Base-by-base conservation (phyloP, 305 asterid species). In the Nicotiana rustica region DNA sequence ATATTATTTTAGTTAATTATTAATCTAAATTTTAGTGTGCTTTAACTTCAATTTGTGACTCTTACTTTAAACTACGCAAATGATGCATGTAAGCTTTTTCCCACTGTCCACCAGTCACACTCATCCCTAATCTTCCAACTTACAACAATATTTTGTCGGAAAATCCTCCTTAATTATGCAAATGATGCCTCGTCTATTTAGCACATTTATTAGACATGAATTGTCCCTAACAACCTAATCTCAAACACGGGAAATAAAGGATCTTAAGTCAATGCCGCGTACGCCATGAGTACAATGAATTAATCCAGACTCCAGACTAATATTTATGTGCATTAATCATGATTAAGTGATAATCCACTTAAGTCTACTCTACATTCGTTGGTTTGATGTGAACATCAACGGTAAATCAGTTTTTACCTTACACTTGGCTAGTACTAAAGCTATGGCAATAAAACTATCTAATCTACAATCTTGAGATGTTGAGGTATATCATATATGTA, bases 161-260 rank as follows among this genome's bases (percentile, higher is more conserved):
- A 35, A 31, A 71, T 75, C 21, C 44, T 75, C 44, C 64, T 75
- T 49, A 25, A 75, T 75, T 29, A 75, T 13, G 64, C 38, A 12
- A 61, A 25, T 49, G 25, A 75, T 75, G 65, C 15, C 64, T 29
- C 33, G 79, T 75, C 41, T 21, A 47, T 49, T 49, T 21, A 52
- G 47, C 29, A 49, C 47, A 75, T 75, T 73, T 6, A 75, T 75
- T 49, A 25, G 15, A 14, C 79, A 71, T 75, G 19, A 75, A 75
- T 75, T 52, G 79, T 21, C 79, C 57, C 29, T 75, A 29, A 4
- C 64, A 49, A 3, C 79, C 67, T 75, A 75, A 44, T 75, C 79
- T 25, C 44, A 25, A 75, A 75, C 4, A 49, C 9, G 64, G 1
- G 10, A 3, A 75, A 15, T 47, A 6, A 49, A 49, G 38, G 64